These are phyloP conservation scores for Pestalotiopsis sp. DNA, from an alignment of 2,329 filamentous ascomycete genomes.

Conservation along the genomic window DNA sequence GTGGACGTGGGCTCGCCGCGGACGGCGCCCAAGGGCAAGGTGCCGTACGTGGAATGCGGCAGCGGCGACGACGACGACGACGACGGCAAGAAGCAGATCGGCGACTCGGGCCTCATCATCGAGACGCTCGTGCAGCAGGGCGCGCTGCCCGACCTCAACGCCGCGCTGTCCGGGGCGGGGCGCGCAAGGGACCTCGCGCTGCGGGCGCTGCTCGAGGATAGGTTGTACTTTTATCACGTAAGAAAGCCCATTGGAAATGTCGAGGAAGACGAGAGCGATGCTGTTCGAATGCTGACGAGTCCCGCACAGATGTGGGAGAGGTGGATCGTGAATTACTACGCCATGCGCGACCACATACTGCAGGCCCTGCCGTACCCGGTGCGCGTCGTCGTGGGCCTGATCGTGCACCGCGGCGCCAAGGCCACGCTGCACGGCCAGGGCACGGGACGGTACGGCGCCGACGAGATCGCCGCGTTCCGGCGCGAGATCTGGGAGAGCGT, in stretches of 20 bases:
- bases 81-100: constrained; percentile 29
- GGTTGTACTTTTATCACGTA: constrained; percentile 57
- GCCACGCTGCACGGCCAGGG: constrained; percentile 57
- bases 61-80: neutral
- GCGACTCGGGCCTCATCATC: constrained; percentile 58
- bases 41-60: constrained; percentile 53
- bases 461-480: constrained; percentile 47
- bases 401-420: constrained; percentile 44
- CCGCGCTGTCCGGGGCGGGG: constrained; percentile 34
- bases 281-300: neutral
- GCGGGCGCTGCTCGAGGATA: constrained; percentile 58
- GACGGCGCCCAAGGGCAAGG: constrained; percentile 55
- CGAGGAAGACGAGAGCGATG: neutral
- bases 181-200: constrained; percentile 52
- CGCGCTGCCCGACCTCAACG: constrained; percentile 49
- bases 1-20: constrained; percentile 42
- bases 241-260: constrained; percentile 9
- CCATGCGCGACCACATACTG: constrained; percentile 55
- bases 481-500: constrained; percentile 56
- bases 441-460: constrained; percentile 46
- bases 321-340: constrained; percentile 60
- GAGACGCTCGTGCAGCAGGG: constrained; percentile 41
- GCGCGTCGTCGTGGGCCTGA: constrained; percentile 48
- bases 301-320: constrained; percentile 44
- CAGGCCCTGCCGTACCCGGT: constrained; percentile 50